phyloP scores from a whole-genome alignment of 2,329 filamentous ascomycete genomes.

The Aspergillus luchuensis region DNA sequence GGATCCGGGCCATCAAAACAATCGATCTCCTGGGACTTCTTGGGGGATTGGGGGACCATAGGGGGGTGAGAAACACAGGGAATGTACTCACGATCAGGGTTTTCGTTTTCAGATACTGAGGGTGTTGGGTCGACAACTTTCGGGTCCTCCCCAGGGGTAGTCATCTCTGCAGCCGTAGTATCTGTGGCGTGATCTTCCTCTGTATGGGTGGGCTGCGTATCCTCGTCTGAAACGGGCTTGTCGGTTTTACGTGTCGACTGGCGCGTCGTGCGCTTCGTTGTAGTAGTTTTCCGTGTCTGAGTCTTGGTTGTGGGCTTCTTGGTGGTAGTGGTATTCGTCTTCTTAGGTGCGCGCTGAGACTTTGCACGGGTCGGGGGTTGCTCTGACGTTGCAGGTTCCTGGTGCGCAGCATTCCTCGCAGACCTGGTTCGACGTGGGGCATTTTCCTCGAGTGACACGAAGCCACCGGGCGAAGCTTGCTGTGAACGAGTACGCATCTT shows the following conservation, averaged over 20 bases:
- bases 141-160: neutral
- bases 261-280: constrained; percentile 17
- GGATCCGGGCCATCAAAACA: neutral
- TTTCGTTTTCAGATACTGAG: constrained; percentile 15
- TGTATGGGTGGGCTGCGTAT: constrained; percentile 9
- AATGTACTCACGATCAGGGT: constrained; percentile 18
- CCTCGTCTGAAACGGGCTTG: constrained; percentile 9
- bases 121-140: neutral
- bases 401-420: constrained; percentile 18
- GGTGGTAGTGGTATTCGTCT: constrained; percentile 13
- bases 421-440: constrained; percentile 25
- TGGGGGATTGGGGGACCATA: neutral
- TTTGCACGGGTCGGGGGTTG: constrained; percentile 20
- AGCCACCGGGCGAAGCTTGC: constrained; percentile 37
- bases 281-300: constrained; percentile 15
- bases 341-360: constrained; percentile 19
- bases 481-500: constrained; percentile 45
- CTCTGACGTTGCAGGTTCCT: constrained; percentile 11
- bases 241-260: constrained; percentile 17
- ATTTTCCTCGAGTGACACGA: constrained; percentile 34
- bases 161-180: constrained; percentile 2
- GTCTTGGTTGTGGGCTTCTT: constrained; percentile 18
- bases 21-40: neutral
- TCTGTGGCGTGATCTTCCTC: neutral
- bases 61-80: neutral